Base-by-base conservation (phyloP, 169 alveolate genomes). In the Plasmodium relictum region DNA sequence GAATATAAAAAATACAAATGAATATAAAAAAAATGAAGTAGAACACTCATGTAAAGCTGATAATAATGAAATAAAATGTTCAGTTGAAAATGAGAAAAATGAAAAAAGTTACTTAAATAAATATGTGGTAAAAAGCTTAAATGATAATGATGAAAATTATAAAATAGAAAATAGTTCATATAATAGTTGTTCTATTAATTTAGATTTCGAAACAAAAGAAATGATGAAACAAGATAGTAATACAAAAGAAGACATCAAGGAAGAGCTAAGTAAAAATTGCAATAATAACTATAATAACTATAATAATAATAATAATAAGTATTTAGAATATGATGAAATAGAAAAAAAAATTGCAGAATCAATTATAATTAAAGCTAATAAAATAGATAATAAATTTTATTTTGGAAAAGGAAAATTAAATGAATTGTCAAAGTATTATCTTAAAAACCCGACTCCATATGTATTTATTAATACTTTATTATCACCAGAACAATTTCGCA, bases 381-480 rank as follows among this genome's bases (percentile, higher is more conserved):
- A 44, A 54, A 68, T 80, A 50, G 90, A 80, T 44, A 68, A 45
- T 48, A 80, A 80, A 37, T 80, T 80, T 68, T 80, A 68, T 48
- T 80, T 80, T 58, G 52, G 83, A 8, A 68, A 80, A 68, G 90
- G 90, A n/a, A 80, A 80, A 66, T 22, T 80, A 71, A 80, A 80
- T 68, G 90, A 80, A 44, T 26, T 80, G 3, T 61, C 90, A 5
- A 48, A 14, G 24, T 80, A 80, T 68, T 80, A 37, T 68, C 83
- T 80, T 20, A 80, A 68, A 80, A 69, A 88, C 22, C 95, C 95
- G 41, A 74, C 93, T 56, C 92, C 90, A 31, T 88, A 61, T 31
- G 95, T 97, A 42, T 97, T 94, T 92, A 88, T 97, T 61, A 97
- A 97, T 89, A 59, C 96, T 18, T 74, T 90, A 58, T 88, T 97